Percentiles rank a stretch among this genome's conserved stretches.
Evolutionary conservation across 305 asterid genomes (phyloP).

Genomic region (Withania somnifera): DNA sequence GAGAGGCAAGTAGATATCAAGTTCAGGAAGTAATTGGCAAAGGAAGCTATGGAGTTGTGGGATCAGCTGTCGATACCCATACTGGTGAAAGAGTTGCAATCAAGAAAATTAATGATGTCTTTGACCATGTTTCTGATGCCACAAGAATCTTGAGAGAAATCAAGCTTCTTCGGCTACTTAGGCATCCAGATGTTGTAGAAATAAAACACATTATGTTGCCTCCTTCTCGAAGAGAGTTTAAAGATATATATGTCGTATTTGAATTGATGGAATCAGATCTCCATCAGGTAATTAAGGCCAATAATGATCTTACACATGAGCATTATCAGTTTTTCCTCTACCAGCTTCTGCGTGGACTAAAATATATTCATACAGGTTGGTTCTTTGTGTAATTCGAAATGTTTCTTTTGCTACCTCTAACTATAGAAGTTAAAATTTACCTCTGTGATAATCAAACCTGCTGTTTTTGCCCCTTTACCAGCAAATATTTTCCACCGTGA

Average conservation of each 20-base stretch:
- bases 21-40: slow-evolving; percentile 41
- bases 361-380: slow-evolving; percentile 36
- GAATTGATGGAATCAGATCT: slow-evolving; percentile 52
- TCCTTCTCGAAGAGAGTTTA: slow-evolving; percentile 41
- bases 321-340: slow-evolving; percentile 44
- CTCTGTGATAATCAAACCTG: not conserved
- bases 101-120: slow-evolving; percentile 42
- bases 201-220: slow-evolving; percentile 46
- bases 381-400: not conserved
- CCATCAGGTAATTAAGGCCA: slow-evolving; percentile 47
- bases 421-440: not conserved
- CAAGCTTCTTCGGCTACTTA: slow-evolving; percentile 37
- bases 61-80: slow-evolving; percentile 36
- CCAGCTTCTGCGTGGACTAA: slow-evolving; percentile 44
- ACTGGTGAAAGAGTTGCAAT: slow-evolving; percentile 46
- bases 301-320: slow-evolving; percentile 39
- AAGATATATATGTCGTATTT: slow-evolving; percentile 39
- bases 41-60: slow-evolving; percentile 49
- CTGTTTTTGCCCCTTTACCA: slow-evolving; percentile 7
- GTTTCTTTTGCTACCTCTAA: not conserved
- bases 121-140: slow-evolving; percentile 47
- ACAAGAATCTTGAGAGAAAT: slow-evolving; percentile 44
- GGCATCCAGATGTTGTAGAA: slow-evolving; percentile 45
- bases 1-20: slow-evolving; percentile 39
- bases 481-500: slow-evolving; percentile 46